Conservation (phyloP, 768 basidiomycete species). For the Lepiota venenata region DNA sequence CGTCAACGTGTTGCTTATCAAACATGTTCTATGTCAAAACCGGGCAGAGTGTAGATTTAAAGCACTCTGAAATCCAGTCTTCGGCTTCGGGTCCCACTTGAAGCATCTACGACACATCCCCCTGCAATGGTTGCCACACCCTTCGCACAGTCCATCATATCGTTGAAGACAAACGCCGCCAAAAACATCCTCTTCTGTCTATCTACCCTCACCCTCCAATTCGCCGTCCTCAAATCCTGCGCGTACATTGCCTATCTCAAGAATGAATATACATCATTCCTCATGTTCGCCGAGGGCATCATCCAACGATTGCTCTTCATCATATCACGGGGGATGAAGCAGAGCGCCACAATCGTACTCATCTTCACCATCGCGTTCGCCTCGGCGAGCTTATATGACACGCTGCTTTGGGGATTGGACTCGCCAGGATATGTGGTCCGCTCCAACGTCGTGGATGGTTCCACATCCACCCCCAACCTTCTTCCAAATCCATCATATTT, state of each 20-base stretch:
- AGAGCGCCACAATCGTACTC: constrained; percentile 15
- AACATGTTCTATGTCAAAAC: no score
- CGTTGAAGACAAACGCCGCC: constrained; percentile 15
- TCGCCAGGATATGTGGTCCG: constrained; percentile 17
- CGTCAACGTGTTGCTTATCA: no score
- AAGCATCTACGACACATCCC: no score
- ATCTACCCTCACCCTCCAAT: constrained; percentile 14
- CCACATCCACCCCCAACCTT: constrained; percentile 3
- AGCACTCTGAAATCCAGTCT: no score
- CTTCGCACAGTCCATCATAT: background rate
- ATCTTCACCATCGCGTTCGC: constrained; percentile 11
- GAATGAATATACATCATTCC: constrained; percentile 17
- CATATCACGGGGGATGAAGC: constrained; percentile 10
- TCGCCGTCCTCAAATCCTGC: constrained; percentile 15
- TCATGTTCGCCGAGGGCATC: constrained; percentile 19
- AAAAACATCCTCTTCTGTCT: constrained; percentile 20
- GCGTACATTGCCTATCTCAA: constrained; percentile 13
- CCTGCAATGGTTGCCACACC: no score
- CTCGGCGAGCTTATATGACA: constrained; percentile 17
- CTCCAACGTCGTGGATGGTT: constrained; percentile 5
- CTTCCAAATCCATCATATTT: constrained; percentile 15
- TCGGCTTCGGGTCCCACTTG: no score
- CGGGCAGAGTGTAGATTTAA: no score
- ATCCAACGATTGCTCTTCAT: constrained; percentile 15
- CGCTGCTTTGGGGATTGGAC: constrained; percentile 19